A percentile compares a stretch with the other conserved stretches of the same genome.
Evolutionary conservation across 2,329 filamentous ascomycete genomes (phyloP).

Genomic region (Blastomyces gilchristii): DNA sequence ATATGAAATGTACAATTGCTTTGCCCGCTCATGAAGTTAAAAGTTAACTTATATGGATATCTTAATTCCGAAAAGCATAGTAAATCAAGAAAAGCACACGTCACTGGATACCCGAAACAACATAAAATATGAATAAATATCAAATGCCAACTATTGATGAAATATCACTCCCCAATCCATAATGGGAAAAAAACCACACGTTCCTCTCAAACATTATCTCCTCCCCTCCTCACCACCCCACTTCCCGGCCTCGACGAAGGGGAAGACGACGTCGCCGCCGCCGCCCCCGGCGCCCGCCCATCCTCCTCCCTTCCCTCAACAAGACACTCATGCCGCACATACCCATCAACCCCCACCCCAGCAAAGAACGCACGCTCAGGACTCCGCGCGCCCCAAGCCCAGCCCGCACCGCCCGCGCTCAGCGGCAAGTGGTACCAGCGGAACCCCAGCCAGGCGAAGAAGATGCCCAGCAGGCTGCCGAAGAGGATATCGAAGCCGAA

Average conservation of each 20-base stretch:
- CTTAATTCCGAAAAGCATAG: background rate
- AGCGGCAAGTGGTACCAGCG: conserved; percentile 79
- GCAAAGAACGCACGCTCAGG: conserved; percentile 56
- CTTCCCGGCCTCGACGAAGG: background rate
- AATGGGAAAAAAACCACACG: too few species aligned
- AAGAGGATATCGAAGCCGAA: conserved; percentile 87
- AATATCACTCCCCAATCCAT: background rate
- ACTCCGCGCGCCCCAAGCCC: conserved; percentile 77
- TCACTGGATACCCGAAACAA: background rate
- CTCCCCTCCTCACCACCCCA: background rate
- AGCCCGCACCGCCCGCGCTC: conserved; percentile 60
- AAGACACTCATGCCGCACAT: conserved; percentile 12
- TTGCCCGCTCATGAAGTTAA: background rate
- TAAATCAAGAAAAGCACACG: background rate
- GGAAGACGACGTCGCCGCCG: too few species aligned
- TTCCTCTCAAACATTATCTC: background rate
- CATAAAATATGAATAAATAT: background rate
- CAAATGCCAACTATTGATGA: background rate
- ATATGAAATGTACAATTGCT: background rate
- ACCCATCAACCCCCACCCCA: conserved; percentile 25
- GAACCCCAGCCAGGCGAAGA: conserved; percentile 64
- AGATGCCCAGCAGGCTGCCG: conserved; percentile 67
- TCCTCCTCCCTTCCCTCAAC: conserved; percentile 15
- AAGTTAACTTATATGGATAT: background rate
- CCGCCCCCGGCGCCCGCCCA: conserved; percentile 10